phyloP scores from a whole-genome alignment of 2,329 filamentous ascomycete species.

The Emmonsia crescens region DNA sequence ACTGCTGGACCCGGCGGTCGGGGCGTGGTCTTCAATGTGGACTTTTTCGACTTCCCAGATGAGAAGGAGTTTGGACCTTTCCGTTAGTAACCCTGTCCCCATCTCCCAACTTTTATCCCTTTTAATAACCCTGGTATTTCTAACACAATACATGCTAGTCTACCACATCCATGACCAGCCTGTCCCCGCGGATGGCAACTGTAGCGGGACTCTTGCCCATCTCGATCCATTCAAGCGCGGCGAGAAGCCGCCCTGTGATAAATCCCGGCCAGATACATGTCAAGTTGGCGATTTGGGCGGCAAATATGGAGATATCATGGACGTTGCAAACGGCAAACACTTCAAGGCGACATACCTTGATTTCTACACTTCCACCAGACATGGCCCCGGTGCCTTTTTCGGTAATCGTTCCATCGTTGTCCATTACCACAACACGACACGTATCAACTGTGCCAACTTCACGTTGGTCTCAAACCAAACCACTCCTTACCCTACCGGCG shows the following conservation, averaged over 20 bases:
- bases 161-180: slow-evolving; percentile 63
- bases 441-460: slow-evolving; percentile 50
- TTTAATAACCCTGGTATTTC: neutral
- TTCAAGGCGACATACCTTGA: slow-evolving; percentile 35
- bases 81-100: slow-evolving; percentile 35
- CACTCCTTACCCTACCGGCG: neutral
- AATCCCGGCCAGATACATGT: slow-evolving; percentile 49
- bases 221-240: slow-evolving; percentile 60
- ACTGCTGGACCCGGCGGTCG: slow-evolving; percentile 39
- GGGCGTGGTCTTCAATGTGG: slow-evolving; percentile 46
- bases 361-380: slow-evolving; percentile 37
- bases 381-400: slow-evolving; percentile 37
- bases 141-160: slow-evolving; percentile 25
- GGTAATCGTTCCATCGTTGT: slow-evolving; percentile 46
- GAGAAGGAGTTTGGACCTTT: slow-evolving; percentile 44
- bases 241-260: slow-evolving; percentile 52
- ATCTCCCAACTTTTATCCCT: neutral
- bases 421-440: slow-evolving; percentile 42
- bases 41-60: slow-evolving; percentile 49
- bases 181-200: slow-evolving; percentile 58
- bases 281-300: slow-evolving; percentile 67
- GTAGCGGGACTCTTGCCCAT: slow-evolving; percentile 55
- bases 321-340: slow-evolving; percentile 26
- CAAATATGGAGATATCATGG: slow-evolving; percentile 55
- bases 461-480: slow-evolving; percentile 5